A percentile compares a stretch with the other conserved stretches of the same genome.
phyloP scores from a whole-genome alignment of 2,329 filamentous ascomycete genomes.

The Curvularia hawaiiensis region DNA sequence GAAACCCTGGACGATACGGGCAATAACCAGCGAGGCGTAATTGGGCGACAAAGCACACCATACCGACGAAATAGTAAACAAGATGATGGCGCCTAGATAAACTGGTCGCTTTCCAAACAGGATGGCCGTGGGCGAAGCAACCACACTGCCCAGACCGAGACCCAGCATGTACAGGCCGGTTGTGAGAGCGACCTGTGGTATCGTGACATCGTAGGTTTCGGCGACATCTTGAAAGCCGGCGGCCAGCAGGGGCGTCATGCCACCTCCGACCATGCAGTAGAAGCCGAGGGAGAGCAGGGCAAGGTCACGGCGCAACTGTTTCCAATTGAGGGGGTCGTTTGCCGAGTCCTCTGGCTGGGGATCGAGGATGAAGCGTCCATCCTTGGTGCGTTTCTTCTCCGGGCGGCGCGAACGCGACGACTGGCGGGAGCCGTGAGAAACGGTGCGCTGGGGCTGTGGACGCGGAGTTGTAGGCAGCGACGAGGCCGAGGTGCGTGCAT shows the following conservation, averaged over 20 bases:
- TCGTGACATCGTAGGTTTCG: conserved; percentile 65
- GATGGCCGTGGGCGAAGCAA: conserved; percentile 90
- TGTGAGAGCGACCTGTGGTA: conserved; percentile 79
- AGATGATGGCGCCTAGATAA: conserved; percentile 75
- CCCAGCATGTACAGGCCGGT: conserved; percentile 96
- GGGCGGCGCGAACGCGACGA: conserved; percentile 28
- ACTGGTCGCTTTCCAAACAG: conserved; percentile 89
- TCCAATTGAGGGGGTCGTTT: conserved; percentile 95
- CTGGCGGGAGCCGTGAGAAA: conserved; percentile 28
- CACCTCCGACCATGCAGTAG: conserved; percentile 91
- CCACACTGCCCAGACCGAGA: conserved; percentile 79
- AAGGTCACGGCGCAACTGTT: conserved; percentile 76
- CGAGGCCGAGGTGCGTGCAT: conserved; percentile 63
- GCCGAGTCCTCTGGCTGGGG: conserved; percentile 89
- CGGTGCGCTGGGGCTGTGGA: conserved; percentile 20
- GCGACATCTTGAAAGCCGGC: conserved; percentile 88
- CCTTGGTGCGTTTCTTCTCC: conserved; percentile 74
- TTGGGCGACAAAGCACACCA: conserved; percentile 88
- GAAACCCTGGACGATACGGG: conserved; percentile 85
- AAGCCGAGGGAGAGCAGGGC: conserved; percentile 84
- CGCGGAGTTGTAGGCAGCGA: conserved; percentile 51
- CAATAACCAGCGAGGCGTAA: conserved; percentile 78
- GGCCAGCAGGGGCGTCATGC: conserved; percentile 87
- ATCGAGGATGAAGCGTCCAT: conserved; percentile 84
- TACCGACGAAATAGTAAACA: conserved; percentile 77